These are phyloP conservation scores for Ceriops tagal DNA, from an alignment of 345 rosid species.

Conservation along the genomic window DNA sequence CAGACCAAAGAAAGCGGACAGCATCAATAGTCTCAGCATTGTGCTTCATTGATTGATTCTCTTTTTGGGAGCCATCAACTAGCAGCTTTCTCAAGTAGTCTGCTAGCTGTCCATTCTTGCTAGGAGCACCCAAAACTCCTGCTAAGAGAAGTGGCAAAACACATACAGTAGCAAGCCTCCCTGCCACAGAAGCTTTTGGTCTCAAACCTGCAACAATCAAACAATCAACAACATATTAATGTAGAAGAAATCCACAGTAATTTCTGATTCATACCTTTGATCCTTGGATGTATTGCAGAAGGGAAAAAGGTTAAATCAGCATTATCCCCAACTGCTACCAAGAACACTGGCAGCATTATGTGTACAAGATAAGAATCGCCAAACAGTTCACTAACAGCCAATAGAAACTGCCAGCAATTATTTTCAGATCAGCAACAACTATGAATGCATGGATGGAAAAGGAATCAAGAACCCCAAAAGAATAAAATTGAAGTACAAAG, in stretches of 20 bases:
- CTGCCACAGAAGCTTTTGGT: constrained; percentile 74
- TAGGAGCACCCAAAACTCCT: constrained; percentile 87
- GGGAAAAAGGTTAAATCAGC: constrained; percentile 73
- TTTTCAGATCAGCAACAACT: constrained; percentile 20
- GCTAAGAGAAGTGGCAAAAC: constrained; percentile 86
- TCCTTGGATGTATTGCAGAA: constrained; percentile 48
- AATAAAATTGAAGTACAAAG: constrained; percentile 17
- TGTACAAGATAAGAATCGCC: constrained; percentile 76
- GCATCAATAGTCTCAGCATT: constrained; percentile 61
- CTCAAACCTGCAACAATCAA: constrained; percentile 59
- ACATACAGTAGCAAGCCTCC: constrained; percentile 71
- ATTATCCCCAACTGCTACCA: constrained; percentile 79
- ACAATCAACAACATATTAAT: constrained; percentile 17
- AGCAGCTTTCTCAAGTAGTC: constrained; percentile 74
- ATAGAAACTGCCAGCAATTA: constrained; percentile 60
- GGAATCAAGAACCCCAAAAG: background rate
- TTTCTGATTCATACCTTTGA: constrained; percentile 47
- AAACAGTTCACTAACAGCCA: constrained; percentile 63
- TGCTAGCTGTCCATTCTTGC: constrained; percentile 60
- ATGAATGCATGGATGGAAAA: constrained; percentile 5
- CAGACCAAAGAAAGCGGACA: constrained; percentile 93
- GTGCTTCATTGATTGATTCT: constrained; percentile 48
- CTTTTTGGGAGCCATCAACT: constrained; percentile 53
- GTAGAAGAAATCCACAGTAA: constrained; percentile 13
- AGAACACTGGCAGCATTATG: constrained; percentile 80